Evolutionary conservation across 2,329 filamentous ascomycete species (phyloP).

Genomic region (Parastagonospora nodorum): DNA sequence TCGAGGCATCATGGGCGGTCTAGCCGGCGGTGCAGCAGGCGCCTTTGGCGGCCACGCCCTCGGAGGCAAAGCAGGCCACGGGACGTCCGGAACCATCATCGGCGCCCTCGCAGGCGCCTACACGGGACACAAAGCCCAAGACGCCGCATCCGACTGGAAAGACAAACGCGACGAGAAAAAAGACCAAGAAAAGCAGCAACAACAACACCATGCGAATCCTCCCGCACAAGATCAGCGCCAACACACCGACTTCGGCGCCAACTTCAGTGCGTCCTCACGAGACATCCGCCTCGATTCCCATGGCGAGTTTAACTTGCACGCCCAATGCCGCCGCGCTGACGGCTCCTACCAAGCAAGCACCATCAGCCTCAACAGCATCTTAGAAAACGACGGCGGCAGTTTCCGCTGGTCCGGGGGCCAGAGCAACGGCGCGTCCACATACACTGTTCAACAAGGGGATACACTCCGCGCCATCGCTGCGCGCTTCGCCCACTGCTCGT

Average conservation of each 20-base stretch:
- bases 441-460: slow-evolving; percentile 33
- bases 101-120: slow-evolving; percentile 32
- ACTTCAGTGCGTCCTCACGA: slow-evolving; percentile 28
- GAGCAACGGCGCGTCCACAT: slow-evolving; percentile 15
- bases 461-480: slow-evolving; percentile 33
- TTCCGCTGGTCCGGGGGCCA: slow-evolving; percentile 31
- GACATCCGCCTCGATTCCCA: slow-evolving; percentile 33
- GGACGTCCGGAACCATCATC: slow-evolving; percentile 25
- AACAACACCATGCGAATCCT: slow-evolving; percentile 15
- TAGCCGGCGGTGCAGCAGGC: slow-evolving; percentile 33
- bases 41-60: slow-evolving; percentile 33
- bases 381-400: slow-evolving; percentile 30
- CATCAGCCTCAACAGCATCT: slow-evolving; percentile 24
- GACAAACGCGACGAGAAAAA: slow-evolving; percentile 36
- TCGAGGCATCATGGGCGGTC: slow-evolving; percentile 32
- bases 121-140: slow-evolving; percentile 29
- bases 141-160: slow-evolving; percentile 28
- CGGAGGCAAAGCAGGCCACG: slow-evolving; percentile 30
- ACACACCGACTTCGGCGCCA: slow-evolving; percentile 26
- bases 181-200: slow-evolving; percentile 24
- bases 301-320: slow-evolving; percentile 34
- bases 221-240: slow-evolving; percentile 12
- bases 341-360: slow-evolving; percentile 29
- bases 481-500: slow-evolving; percentile 29
- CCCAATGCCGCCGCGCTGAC: slow-evolving; percentile 28